These are phyloP conservation scores for Immersiella caudata DNA, from an alignment of 495 filamentous ascomycete genomes.

Conservation along the genomic window DNA sequence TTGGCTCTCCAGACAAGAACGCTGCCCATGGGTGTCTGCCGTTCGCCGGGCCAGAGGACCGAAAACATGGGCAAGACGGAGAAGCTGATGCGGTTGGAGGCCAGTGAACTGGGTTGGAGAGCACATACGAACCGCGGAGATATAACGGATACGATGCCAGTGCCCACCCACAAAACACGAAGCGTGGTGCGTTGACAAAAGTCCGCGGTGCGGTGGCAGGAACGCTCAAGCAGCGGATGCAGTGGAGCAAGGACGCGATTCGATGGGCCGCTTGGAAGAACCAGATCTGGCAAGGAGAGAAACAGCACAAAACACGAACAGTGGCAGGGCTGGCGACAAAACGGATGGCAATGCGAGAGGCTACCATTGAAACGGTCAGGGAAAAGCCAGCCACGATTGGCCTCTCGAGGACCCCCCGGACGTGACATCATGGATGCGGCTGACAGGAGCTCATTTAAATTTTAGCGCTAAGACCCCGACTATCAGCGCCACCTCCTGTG, in stretches of 20 bases:
- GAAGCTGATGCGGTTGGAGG: too few relatives aligned
- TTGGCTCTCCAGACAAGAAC: not conserved
- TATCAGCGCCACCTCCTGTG: not conserved
- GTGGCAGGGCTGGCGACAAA: not conserved
- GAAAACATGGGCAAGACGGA: too few relatives aligned
- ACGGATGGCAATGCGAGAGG: not conserved
- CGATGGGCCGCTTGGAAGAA: not conserved
- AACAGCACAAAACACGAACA: not conserved
- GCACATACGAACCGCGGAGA: too few relatives aligned
- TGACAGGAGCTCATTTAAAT: conserved; percentile 15
- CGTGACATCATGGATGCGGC: conserved; percentile 14
- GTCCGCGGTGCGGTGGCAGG: too few relatives aligned
- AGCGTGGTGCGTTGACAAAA: too few relatives aligned
- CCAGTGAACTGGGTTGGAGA: too few relatives aligned
- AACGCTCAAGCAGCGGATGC: not conserved
- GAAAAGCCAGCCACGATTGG: not conserved
- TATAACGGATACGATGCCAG: too few relatives aligned
- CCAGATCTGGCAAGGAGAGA: not conserved
- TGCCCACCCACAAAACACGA: too few relatives aligned
- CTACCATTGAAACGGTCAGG: not conserved
- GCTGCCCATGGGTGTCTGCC: not conserved
- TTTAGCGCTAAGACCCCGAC: not conserved
- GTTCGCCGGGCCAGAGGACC: too few relatives aligned
- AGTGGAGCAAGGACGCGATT: not conserved
- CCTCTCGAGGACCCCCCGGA: not conserved